phyloP scores from a whole-genome alignment of 192 early-diverging fungal genomes.

The Backusella parvicylindrica region DNA sequence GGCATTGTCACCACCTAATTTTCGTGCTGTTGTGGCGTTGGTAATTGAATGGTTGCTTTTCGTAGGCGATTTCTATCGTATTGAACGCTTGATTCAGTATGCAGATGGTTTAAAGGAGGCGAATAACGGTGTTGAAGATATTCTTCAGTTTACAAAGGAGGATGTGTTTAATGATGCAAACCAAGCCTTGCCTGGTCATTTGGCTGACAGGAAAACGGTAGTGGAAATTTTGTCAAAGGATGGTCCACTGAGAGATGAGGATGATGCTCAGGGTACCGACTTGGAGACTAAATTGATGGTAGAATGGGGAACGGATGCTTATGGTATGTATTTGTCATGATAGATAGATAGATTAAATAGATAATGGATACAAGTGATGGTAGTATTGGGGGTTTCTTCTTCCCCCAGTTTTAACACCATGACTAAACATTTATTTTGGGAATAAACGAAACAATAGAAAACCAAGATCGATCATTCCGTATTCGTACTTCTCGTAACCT shows the following conservation, averaged over 20 bases:
- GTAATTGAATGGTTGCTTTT: slow-evolving; percentile 17
- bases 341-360: no score
- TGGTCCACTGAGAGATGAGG: slow-evolving; percentile 13
- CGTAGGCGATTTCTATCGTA: slow-evolving; percentile 4
- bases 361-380: no score
- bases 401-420: no score
- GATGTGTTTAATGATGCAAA: neutral
- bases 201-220: slow-evolving; percentile 14
- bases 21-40: slow-evolving; percentile 7
- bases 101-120: neutral
- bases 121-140: neutral
- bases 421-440: neutral
- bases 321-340: slow-evolving; percentile 4
- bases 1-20: neutral
- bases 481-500: slow-evolving; percentile 28
- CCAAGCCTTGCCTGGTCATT: neutral
- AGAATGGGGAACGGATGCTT: slow-evolving; percentile 26
- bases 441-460: slow-evolving; percentile 3
- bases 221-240: slow-evolving; percentile 23
- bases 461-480: slow-evolving; percentile 26
- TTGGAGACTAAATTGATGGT: slow-evolving; percentile 29
- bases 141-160: neutral
- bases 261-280: slow-evolving; percentile 29
- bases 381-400: no score
- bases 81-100: slow-evolving; percentile 2